Evolutionary conservation across 805 yeast species (phyloP).

Genomic region (Myxozyma nipponensis): DNA sequence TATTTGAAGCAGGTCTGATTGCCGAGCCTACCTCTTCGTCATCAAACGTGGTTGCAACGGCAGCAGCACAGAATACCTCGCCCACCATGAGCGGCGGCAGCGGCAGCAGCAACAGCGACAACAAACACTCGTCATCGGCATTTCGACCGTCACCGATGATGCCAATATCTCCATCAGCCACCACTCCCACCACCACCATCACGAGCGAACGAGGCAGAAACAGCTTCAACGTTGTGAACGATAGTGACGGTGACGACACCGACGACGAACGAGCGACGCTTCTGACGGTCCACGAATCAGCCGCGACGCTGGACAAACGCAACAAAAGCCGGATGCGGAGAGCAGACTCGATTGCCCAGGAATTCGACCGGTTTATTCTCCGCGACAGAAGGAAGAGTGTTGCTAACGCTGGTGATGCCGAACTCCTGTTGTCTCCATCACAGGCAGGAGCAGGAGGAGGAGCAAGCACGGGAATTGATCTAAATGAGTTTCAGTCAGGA

Average conservation of each 20-base stretch:
- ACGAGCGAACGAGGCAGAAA: slow-evolving; percentile 1
- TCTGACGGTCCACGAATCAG: not conserved
- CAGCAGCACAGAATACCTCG: too few relatives aligned
- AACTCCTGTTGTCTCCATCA: not conserved
- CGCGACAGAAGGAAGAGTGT: slow-evolving; percentile 1
- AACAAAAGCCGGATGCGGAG: slow-evolving; percentile 11
- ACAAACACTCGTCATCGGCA: not conserved
- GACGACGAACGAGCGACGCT: slow-evolving; percentile 1
- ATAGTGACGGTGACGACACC: slow-evolving; percentile 3
- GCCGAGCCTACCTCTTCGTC: too few relatives aligned
- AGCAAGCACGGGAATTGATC: slow-evolving; percentile 2
- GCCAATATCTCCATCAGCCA: too few relatives aligned
- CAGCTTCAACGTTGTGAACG: not conserved
- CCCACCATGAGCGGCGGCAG: slow-evolving; percentile 1
- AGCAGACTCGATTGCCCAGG: slow-evolving; percentile 9
- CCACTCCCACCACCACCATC: not conserved
- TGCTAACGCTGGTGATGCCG: not conserved
- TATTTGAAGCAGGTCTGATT: too few relatives aligned
- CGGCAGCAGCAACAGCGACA: slow-evolving; percentile 1
- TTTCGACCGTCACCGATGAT: not conserved
- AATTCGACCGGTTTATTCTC: slow-evolving; percentile 6
- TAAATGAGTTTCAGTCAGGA: slow-evolving; percentile 2
- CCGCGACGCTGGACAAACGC: slow-evolving; percentile 8
- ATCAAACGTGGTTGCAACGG: not conserved
- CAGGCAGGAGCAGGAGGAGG: slow-evolving; percentile 1